Conservation (phyloP, 2,329 filamentous ascomycete species). For the Cordyceps javanica region DNA sequence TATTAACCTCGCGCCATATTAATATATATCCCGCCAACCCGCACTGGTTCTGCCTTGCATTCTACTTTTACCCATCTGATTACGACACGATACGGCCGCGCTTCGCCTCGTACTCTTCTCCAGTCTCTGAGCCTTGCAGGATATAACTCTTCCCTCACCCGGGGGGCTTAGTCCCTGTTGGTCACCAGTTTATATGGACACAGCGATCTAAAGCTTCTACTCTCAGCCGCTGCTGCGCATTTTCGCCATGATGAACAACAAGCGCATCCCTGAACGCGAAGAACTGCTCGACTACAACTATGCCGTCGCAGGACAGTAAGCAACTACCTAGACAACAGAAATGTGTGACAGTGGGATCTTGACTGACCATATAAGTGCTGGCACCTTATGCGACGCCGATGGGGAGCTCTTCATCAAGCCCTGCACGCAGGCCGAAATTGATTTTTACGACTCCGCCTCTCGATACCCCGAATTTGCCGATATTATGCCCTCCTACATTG, state of each 20-base stretch:
- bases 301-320: constrained; percentile 81
- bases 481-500: constrained; percentile 81
- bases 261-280: constrained; percentile 46
- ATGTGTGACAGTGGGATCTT: neutral
- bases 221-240: neutral
- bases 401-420: constrained; percentile 92
- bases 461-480: constrained; percentile 67
- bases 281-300: constrained; percentile 65
- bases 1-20: neutral
- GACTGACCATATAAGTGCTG: constrained; percentile 55
- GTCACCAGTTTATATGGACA: neutral
- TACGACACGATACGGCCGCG: neutral
- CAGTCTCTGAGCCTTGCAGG: neutral
- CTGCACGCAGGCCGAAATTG: constrained; percentile 77
- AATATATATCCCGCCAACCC: neutral
- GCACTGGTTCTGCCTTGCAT: neutral
- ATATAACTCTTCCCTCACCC: neutral
- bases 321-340: neutral
- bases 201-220: neutral
- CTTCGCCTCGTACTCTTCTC: neutral
- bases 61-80: neutral
- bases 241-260: constrained; percentile 22
- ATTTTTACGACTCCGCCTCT: constrained; percentile 75
- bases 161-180: neutral
- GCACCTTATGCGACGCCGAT: constrained; percentile 76